A percentile compares a stretch with the other conserved stretches of the same genome.
Evolutionary conservation across 2,329 filamentous ascomycete genomes (phyloP).

Genomic region (Colletotrichum filicis): DNA sequence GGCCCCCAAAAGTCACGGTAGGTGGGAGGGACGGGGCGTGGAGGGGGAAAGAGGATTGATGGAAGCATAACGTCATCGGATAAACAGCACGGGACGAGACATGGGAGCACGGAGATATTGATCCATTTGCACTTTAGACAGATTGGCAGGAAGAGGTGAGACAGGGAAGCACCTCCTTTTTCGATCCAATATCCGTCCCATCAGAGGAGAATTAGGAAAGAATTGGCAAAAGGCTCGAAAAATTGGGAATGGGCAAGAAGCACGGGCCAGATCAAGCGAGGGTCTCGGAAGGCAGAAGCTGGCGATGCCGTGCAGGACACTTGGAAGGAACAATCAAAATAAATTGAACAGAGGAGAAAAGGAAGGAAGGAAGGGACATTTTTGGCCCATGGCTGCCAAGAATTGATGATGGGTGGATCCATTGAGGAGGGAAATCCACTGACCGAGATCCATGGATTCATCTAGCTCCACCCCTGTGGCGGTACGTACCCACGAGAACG

Average conservation of each 20-base stretch:
- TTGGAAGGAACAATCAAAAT: constrained; percentile 2
- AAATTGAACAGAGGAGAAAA: background rate
- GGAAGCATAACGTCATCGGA: constrained; percentile 3
- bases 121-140: background rate
- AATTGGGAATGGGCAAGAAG: background rate
- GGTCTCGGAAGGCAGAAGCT: background rate
- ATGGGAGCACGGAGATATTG: background rate
- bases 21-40: background rate
- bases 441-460: background rate
- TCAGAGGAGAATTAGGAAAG: background rate
- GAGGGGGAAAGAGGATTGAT: background rate
- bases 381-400: constrained; percentile 6
- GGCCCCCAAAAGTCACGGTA: background rate
- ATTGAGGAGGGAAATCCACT: background rate
- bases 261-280: background rate
- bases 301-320: constrained; percentile 9
- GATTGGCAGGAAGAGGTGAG: background rate
- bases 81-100: background rate
- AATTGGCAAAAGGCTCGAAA: background rate
- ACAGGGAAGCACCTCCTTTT: background rate
- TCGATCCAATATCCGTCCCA: background rate
- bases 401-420: background rate
- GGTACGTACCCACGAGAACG: background rate
- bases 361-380: background rate
- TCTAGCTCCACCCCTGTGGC: background rate